A percentile compares a stretch with the other conserved stretches of the same genome.
Evolutionary conservation across 2,329 filamentous ascomycete species (phyloP).

Genomic region (Chrysoporthe cubensis): DNA sequence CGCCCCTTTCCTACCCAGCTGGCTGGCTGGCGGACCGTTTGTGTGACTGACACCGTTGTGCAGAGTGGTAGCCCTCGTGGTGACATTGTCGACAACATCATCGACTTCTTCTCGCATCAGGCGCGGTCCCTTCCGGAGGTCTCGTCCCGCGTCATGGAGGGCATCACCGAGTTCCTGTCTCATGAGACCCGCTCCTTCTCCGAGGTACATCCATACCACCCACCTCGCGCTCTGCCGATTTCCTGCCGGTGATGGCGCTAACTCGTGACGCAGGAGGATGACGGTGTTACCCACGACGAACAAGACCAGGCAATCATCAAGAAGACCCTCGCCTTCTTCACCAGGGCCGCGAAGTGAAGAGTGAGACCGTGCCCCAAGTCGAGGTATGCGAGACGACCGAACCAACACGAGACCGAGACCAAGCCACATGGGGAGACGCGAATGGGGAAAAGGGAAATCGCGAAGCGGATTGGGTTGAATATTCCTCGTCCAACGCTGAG

Average conservation of each 20-base stretch:
- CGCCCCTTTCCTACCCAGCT: too few species aligned
- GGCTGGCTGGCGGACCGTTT: too few species aligned
- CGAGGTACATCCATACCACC: neutral
- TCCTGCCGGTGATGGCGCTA: too few species aligned
- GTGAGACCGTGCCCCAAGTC: too few species aligned
- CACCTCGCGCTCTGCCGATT: too few species aligned
- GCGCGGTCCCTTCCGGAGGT: conserved; percentile 7
- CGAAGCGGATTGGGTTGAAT: neutral
- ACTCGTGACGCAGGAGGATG: neutral
- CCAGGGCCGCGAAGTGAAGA: neutral
- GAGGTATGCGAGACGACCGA: too few species aligned
- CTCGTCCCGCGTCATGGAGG: conserved; percentile 2
- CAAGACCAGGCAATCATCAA: neutral
- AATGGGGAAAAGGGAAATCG: neutral
- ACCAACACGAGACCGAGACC: too few species aligned
- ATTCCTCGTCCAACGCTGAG: neutral
- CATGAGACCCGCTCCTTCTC: neutral
- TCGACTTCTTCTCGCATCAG: conserved; percentile 9
- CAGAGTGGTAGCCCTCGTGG: neutral
- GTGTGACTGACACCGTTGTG: neutral
- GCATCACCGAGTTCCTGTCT: neutral
- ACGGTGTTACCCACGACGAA: neutral
- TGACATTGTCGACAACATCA: conserved; percentile 9
- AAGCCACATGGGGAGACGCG: too few species aligned
- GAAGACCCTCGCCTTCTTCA: neutral